These are phyloP conservation scores for Trypanosomatidae sp. DNA, from an alignment of 208 protist species.

Conservation along the genomic window DNA sequence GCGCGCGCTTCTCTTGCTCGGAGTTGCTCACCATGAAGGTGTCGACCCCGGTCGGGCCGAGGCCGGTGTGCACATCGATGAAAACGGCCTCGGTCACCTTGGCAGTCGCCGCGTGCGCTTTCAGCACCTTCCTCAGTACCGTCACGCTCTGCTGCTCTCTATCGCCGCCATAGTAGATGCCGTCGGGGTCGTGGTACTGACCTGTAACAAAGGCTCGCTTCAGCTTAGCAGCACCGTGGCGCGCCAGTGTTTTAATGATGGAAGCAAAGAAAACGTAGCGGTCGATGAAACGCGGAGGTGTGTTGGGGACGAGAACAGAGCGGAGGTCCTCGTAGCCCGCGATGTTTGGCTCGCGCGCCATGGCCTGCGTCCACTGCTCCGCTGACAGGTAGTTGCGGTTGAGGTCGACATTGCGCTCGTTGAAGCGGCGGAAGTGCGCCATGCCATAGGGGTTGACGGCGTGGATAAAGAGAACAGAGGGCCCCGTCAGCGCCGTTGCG, in stretches of 20 bases:
- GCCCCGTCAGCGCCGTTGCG: slow-evolving; percentile 35
- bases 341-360: slow-evolving; percentile 38
- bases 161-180: slow-evolving; percentile 76
- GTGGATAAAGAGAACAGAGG: slow-evolving; percentile 86
- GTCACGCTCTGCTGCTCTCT: slow-evolving; percentile 60
- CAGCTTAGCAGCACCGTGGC: slow-evolving; percentile 39
- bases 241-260: slow-evolving; percentile 25
- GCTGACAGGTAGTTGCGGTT: slow-evolving; percentile 75
- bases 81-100: slow-evolving; percentile 44
- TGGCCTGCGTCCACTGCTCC: slow-evolving; percentile 53
- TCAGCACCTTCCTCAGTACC: slow-evolving; percentile 51
- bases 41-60: slow-evolving; percentile 62
- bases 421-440: slow-evolving; percentile 69
- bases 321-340: slow-evolving; percentile 53
- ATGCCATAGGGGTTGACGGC: slow-evolving; percentile 89
- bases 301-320: slow-evolving; percentile 23
- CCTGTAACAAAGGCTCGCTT: slow-evolving; percentile 60
- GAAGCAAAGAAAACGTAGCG: slow-evolving; percentile 57
- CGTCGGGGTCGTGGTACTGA: slow-evolving; percentile 72
- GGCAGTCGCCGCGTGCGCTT: slow-evolving; percentile 24
- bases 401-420: slow-evolving; percentile 89
- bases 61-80: slow-evolving; percentile 75
- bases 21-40: slow-evolving; percentile 63
- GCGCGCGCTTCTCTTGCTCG: slow-evolving; percentile 22
- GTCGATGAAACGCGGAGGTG: slow-evolving; percentile 65